Evolutionary conservation across 2,329 filamentous ascomycete species (phyloP), one percentile per base, ranked within the genome.

Genomic region (Colletotrichum filicis): DNA sequence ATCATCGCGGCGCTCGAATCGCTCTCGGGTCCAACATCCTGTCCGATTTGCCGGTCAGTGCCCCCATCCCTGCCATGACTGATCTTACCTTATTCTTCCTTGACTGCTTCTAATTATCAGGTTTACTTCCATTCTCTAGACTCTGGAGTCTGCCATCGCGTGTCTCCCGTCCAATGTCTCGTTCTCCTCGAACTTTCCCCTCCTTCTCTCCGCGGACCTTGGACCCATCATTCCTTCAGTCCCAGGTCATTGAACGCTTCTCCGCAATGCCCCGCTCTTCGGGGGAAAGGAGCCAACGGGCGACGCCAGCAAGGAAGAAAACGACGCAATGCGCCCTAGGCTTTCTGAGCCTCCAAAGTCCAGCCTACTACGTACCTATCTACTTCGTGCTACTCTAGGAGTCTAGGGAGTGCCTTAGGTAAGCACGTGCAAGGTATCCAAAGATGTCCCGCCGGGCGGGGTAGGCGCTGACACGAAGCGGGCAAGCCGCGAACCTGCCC

Each of bases 181-280:
- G 6, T 19, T 42, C 16, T 19, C 5, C 59, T 19, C 35, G 32
- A 19, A 49, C 55, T 42, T 32, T 63, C 59, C 26, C 58, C 56
- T 63, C 19, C 63, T 49, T 37, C 24, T 63, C 58, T 59, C 66
- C 66, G 26, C 37, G 22, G 42, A 37, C 49, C 32, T 35, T 35
- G 32, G 32, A 12, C 9, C 32, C 24, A 42, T 42, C 61, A 42
- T 24, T 62, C 65, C 57, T 53, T 42, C 49, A 53, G 37, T 35
- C 24, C 65, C 49, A 62, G 68, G 60, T 30, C 69, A 58, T 68
- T 55, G 63, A 55, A 32, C 19, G 60, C 28, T 30, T 67, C 70
- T 65, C 66, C 71, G 67, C 60, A 73, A 30, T 60, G 71, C 24
- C 52, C 71, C 66, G 60, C 71, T 64, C 42, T n/a, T 57, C 49